A percentile compares a stretch with the other conserved stretches of the same genome.
phyloP scores from a whole-genome alignment of 768 basidiomycete species.

The Xerocomus spinulosus region DNA sequence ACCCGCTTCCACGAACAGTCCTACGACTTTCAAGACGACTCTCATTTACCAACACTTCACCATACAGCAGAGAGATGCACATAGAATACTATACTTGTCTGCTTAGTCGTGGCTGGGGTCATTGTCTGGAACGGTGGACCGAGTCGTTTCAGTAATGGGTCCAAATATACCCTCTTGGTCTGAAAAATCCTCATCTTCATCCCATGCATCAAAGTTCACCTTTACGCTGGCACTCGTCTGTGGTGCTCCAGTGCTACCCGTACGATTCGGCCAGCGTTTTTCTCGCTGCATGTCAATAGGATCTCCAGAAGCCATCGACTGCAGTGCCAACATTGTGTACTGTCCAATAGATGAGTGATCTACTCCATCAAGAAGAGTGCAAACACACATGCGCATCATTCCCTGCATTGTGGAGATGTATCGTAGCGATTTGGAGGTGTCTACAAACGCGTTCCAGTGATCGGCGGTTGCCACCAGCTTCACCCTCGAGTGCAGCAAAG shows the following conservation, averaged over 20 bases:
- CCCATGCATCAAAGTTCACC: slow-evolving; percentile 56
- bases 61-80: slow-evolving; percentile 3
- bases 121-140: slow-evolving; percentile 1
- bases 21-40: not conserved
- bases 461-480: slow-evolving; percentile 45
- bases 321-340: slow-evolving; percentile 67
- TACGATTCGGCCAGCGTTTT: slow-evolving; percentile 71
- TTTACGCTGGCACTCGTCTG: slow-evolving; percentile 35
- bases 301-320: slow-evolving; percentile 69
- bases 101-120: too few relatives aligned
- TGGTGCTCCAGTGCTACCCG: slow-evolving; percentile 22
- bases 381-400: slow-evolving; percentile 75
- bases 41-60: slow-evolving; percentile 6
- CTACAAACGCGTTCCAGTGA: slow-evolving; percentile 58
- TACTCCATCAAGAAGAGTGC: not conserved
- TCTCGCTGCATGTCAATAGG: slow-evolving; percentile 73
- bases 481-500: slow-evolving; percentile 71
- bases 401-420: slow-evolving; percentile 75
- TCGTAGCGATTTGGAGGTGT: slow-evolving; percentile 53
- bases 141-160: slow-evolving; percentile 17
- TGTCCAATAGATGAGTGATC: slow-evolving; percentile 26
- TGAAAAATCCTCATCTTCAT: slow-evolving; percentile 49
- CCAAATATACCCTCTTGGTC: slow-evolving; percentile 41
- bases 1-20: not conserved
- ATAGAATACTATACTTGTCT: too few relatives aligned